Conservation (phyloP, 2,329 filamentous ascomycete species). For the Aulographum hederae region DNA sequence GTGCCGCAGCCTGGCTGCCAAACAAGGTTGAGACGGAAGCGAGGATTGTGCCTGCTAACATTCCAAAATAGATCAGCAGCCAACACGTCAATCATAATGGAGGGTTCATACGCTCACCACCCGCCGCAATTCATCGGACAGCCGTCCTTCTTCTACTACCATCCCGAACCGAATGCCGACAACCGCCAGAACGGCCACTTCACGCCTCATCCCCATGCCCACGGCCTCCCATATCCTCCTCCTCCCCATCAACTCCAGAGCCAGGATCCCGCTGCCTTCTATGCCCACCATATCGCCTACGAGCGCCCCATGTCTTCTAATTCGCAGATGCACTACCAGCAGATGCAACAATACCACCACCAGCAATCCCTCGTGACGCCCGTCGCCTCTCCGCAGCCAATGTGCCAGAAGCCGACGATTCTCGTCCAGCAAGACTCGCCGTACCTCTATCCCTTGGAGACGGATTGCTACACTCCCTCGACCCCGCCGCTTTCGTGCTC, state of each 20-base stretch:
- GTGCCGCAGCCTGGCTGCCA: too few relatives aligned
- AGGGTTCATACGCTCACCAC: constrained; percentile 38
- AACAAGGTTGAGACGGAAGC: too few relatives aligned
- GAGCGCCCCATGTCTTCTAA: constrained; percentile 13
- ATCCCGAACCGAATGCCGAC: constrained; percentile 55
- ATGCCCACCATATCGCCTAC: constrained; percentile 35
- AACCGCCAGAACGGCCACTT: constrained; percentile 61
- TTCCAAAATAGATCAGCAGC: too few relatives aligned
- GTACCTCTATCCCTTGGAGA: constrained; percentile 48
- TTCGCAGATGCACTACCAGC: constrained; percentile 7
- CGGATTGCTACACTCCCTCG: constrained; percentile 58
- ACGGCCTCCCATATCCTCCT: constrained; percentile 21
- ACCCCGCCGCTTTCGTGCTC: constrained; percentile 77
- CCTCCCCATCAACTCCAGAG: constrained; percentile 25
- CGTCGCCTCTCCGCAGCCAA: constrained; percentile 54
- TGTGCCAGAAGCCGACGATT: constrained; percentile 60
- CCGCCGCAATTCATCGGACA: constrained; percentile 42
- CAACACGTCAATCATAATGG: constrained; percentile 49
- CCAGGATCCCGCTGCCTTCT: constrained; percentile 20
- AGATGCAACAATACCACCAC: constrained; percentile 34
- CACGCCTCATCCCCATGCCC: constrained; percentile 45
- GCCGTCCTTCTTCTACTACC: constrained; percentile 76
- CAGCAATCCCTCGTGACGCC: constrained; percentile 51
- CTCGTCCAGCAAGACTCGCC: constrained; percentile 38
- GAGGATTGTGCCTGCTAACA: too few relatives aligned